Evolutionary conservation across 108 stramenopile genomes (phyloP).

Genomic region (Discostella stelligeroides): DNA sequence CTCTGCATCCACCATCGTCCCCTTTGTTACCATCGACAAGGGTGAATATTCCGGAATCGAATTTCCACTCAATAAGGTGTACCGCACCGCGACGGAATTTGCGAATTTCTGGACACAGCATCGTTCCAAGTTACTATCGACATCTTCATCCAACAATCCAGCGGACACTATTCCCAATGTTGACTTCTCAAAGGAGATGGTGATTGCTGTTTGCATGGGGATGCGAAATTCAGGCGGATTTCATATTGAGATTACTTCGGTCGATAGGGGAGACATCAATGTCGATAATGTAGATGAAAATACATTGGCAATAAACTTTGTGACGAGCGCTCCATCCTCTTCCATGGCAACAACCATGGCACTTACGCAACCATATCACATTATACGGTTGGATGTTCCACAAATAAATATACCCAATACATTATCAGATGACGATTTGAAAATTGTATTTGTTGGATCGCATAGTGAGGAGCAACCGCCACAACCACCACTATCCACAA

Average conservation of each 20-base stretch:
- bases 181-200: slow-evolving; percentile 3
- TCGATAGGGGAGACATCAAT: neutral
- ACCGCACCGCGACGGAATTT: slow-evolving; percentile 2
- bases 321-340: slow-evolving; percentile 1
- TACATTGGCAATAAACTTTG: neutral
- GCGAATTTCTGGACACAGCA: slow-evolving; percentile 1
- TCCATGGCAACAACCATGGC: neutral
- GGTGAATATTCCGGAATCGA: neutral
- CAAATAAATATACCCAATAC: too few relatives aligned
- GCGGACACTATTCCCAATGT: neutral
- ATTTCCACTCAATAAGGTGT: neutral
- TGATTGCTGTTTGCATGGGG: neutral
- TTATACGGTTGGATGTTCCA: neutral
- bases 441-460: too few relatives aligned
- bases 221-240: neutral
- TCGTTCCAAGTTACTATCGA: too few relatives aligned
- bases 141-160: neutral
- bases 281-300: neutral
- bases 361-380: slow-evolving; percentile 8
- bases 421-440: too few relatives aligned
- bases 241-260: neutral
- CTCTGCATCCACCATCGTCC: neutral
- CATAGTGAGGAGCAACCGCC: too few relatives aligned
- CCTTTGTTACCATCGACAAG: slow-evolving; percentile 13
- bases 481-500: too few relatives aligned